These are phyloP conservation scores for Stenogyne calaminthoides DNA, from an alignment of 305 asterid genomes.

Conservation along the genomic window DNA sequence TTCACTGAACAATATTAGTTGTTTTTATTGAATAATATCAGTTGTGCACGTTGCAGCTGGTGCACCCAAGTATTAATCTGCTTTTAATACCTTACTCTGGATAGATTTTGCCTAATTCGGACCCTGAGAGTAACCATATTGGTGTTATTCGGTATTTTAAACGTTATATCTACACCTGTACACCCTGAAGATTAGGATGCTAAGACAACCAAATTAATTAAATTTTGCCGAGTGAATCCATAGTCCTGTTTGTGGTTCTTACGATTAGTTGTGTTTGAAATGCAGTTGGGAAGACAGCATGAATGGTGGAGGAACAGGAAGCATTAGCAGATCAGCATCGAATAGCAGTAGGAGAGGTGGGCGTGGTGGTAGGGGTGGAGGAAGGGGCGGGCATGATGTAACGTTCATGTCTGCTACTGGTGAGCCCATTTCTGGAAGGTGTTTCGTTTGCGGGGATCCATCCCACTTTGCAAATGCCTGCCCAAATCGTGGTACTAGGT, in stretches of 20 bases:
- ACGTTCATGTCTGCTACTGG: conserved; percentile 88
- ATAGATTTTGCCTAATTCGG: neutral
- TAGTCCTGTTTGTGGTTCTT: neutral
- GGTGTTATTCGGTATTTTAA: neutral
- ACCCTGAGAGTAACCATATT: neutral
- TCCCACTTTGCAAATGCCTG: conserved; percentile 85
- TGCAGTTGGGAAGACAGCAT: conserved; percentile 86
- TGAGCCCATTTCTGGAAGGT: conserved; percentile 80
- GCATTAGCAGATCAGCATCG: conserved; percentile 42
- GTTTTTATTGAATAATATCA: no score
- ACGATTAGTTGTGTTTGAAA: conserved; percentile 23
- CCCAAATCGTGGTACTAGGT: conserved; percentile 72
- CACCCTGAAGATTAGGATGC: neutral
- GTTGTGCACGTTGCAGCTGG: no score
- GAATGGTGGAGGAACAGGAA: conserved; percentile 51
- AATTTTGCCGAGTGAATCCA: conserved; percentile 3
- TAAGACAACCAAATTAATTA: neutral
- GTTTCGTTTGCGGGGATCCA: conserved; percentile 93
- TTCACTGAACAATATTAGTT: no score
- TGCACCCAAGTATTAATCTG: no score
- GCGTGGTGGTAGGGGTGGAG: conserved; percentile 47
- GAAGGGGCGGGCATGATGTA: conserved; percentile 43
- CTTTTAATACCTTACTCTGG: neutral
- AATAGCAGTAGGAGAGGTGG: conserved; percentile 59
- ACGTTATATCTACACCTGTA: conserved; percentile 1